Evolutionary conservation across 257 asterid genomes (phyloP).

Genomic region (Fraxinus anomala): DNA sequence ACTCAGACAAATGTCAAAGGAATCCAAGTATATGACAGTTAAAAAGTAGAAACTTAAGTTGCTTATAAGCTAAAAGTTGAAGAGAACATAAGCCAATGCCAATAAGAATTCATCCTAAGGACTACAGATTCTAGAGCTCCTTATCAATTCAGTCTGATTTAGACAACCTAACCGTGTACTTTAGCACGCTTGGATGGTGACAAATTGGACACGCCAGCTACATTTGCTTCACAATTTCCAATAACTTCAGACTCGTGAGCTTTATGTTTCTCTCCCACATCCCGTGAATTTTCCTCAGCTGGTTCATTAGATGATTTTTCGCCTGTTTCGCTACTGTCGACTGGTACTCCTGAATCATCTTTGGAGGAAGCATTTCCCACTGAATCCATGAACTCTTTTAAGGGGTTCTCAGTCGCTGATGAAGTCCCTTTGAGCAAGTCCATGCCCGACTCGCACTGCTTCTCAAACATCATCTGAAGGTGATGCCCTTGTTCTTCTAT

Average conservation of each 20-base stretch:
- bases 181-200: conserved; percentile 74
- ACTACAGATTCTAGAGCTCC: conserved; percentile 22
- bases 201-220: conserved; percentile 28
- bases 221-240: conserved; percentile 37
- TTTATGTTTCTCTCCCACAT: conserved; percentile 43
- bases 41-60: conserved; percentile 9
- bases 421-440: conserved; percentile 55
- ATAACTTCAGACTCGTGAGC: conserved; percentile 30
- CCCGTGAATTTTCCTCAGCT: conserved; percentile 32
- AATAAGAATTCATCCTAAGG: background rate
- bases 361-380: conserved; percentile 36
- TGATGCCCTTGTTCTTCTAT: conserved; percentile 87
- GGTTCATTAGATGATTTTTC: conserved; percentile 15
- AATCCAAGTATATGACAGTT: conserved; percentile 23
- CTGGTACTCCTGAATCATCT: conserved; percentile 31
- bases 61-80: conserved; percentile 13
- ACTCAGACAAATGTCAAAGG: conserved; percentile 22
- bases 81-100: conserved; percentile 7
- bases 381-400: conserved; percentile 36
- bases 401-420: conserved; percentile 47
- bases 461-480: conserved; percentile 92
- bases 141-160: conserved; percentile 23
- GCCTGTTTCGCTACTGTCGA: conserved; percentile 28
- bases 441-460: conserved; percentile 69
- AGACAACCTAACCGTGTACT: conserved; percentile 39